These are phyloP conservation scores for Echria macrotheca DNA, from an alignment of 495 filamentous ascomycete species.

Conservation along the genomic window DNA sequence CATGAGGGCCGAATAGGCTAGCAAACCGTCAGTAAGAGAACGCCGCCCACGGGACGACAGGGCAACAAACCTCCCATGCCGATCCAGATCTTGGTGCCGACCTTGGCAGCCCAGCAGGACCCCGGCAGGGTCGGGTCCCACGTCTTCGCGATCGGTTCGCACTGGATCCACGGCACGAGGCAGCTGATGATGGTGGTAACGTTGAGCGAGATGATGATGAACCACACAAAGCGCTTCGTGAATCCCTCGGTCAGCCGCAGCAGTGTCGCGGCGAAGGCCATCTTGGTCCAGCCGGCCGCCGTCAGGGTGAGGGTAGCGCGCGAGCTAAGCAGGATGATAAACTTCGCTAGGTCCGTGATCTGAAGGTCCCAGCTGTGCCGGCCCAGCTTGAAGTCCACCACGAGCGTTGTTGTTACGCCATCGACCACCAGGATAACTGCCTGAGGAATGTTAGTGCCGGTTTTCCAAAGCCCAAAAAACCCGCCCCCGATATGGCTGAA, in stretches of 20 bases:
- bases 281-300: conserved; percentile 26
- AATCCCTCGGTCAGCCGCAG: conserved; percentile 29
- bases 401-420: conserved; percentile 1
- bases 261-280: conserved; percentile 30
- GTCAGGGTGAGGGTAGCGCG: conserved; percentile 18
- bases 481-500: too few relatives aligned
- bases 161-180: conserved; percentile 30
- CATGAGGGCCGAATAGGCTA: background rate
- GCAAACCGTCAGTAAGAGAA: background rate
- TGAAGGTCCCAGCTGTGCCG: conserved; percentile 22
- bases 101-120: conserved; percentile 27
- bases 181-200: conserved; percentile 26
- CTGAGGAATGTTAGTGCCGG: too few relatives aligned
- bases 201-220: conserved; percentile 32
- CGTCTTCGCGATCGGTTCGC: conserved; percentile 26
- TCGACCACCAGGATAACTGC: background rate
- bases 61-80: conserved; percentile 25
- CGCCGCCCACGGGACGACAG: too few relatives aligned
- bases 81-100: conserved; percentile 22
- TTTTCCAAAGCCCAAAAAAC: too few relatives aligned
- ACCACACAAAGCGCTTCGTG: conserved; percentile 9
- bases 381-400: conserved; percentile 14
- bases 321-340: conserved; percentile 7
- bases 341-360: conserved; percentile 3
- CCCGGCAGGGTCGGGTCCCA: conserved; percentile 22